These are phyloP conservation scores for Yamadazyma atmosphaerica DNA, from an alignment of 1,139 yeast species.

Conservation along the genomic window DNA sequence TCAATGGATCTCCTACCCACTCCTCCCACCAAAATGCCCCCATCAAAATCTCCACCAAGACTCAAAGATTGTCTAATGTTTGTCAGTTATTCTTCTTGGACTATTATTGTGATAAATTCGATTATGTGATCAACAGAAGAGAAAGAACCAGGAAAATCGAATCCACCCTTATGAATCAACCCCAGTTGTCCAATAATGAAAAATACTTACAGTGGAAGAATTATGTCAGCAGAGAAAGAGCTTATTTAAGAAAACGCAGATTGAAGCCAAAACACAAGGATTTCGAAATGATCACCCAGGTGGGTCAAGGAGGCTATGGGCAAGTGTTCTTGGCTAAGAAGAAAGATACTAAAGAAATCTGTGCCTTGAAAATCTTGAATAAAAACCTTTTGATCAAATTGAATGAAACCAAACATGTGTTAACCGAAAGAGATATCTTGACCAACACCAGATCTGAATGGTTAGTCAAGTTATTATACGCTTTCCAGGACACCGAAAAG, in stretches of 20 bases:
- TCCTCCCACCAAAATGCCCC: slow-evolving; percentile 6
- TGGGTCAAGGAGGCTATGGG: slow-evolving; percentile 99
- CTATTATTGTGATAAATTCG: slow-evolving; percentile 94
- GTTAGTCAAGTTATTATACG: slow-evolving; percentile 90
- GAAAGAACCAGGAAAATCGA: slow-evolving; percentile 73
- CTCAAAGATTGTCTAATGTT: slow-evolving; percentile 84
- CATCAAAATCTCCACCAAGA: slow-evolving; percentile 64
- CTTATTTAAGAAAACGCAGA: slow-evolving; percentile 81
- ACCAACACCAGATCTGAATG: slow-evolving; percentile 95
- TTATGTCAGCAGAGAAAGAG: slow-evolving; percentile 83
- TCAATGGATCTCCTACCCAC: slow-evolving; percentile 16
- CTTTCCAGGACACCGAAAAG: slow-evolving; percentile 90
- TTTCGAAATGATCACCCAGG: slow-evolving; percentile 94
- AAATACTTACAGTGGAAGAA: slow-evolving; percentile 75
- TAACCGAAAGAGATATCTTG: slow-evolving; percentile 93
- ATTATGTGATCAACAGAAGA: slow-evolving; percentile 84
- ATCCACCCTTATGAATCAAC: slow-evolving; percentile 44
- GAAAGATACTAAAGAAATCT: slow-evolving; percentile 90
- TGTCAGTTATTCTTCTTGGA: slow-evolving; percentile 84
- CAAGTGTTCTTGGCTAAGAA: slow-evolving; percentile 94
- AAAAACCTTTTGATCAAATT: slow-evolving; percentile 82
- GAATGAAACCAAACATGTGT: slow-evolving; percentile 93
- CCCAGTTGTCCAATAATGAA: slow-evolving; percentile 41
- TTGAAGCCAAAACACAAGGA: slow-evolving; percentile 92
- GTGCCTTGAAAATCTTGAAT: slow-evolving; percentile 91